A percentile compares a stretch with the other conserved stretches of the same genome.
These are phyloP conservation scores for Lentinula edodes DNA, from an alignment of 768 basidiomycete species.

Conservation along the genomic window DNA sequence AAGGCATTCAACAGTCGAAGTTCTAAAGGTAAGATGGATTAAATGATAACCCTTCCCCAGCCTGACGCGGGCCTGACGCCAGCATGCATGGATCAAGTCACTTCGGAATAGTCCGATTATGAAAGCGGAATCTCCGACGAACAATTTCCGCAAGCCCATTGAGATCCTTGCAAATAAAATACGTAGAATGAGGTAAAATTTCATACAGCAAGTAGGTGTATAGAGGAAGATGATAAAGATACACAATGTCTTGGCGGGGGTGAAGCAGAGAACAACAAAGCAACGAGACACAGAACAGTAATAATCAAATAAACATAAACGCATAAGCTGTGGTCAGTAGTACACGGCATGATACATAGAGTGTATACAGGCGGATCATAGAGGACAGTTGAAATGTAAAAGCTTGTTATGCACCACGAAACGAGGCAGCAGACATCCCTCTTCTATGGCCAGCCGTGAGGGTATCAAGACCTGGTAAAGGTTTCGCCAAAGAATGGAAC, in stretches of 20 bases:
- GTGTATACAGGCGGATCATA: neutral
- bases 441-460: conserved; percentile 38
- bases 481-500: conserved; percentile 65
- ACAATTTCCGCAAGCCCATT: neutral
- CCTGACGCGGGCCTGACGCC: neutral
- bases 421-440: conserved; percentile 46
- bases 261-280: conserved; percentile 8
- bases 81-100: neutral
- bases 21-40: neutral
- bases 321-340: conserved; percentile 14
- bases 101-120: neutral
- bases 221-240: neutral
- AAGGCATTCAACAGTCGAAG: neutral
- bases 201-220: conserved; percentile 3
- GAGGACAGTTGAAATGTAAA: neutral
- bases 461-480: conserved; percentile 30
- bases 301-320: conserved; percentile 11
- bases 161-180: neutral
- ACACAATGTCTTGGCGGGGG: neutral
- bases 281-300: conserved; percentile 7
- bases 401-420: conserved; percentile 33
- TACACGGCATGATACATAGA: neutral
- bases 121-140: neutral
- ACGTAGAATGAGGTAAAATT: neutral
- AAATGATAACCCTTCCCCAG: neutral